Conservation (phyloP, 345 rosid genomes). For the Iberis pinnata region DNA sequence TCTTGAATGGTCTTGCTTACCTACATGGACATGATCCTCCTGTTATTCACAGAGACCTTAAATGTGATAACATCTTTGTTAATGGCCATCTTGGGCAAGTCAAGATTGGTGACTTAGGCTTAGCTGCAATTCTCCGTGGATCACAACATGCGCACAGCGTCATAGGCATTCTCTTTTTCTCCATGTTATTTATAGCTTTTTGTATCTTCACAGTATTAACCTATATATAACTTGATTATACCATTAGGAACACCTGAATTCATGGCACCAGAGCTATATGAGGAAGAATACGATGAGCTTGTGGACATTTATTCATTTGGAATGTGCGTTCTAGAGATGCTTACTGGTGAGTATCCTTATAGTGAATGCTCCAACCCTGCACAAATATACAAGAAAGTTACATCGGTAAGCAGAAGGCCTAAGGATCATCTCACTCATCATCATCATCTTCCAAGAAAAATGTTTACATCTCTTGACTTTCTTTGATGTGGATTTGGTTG, state of each 20-base stretch:
- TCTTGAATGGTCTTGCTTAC: constrained; percentile 72
- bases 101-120: constrained; percentile 91
- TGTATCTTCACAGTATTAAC: too few relatives aligned
- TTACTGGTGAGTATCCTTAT: constrained; percentile 87
- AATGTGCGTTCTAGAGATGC: constrained; percentile 92
- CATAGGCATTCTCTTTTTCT: constrained; percentile 39
- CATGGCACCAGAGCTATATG: constrained; percentile 99
- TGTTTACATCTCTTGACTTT: neutral
- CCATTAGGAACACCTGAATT: constrained; percentile 99
- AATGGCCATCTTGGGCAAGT: constrained; percentile 97
- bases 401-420: constrained; percentile 66
- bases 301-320: constrained; percentile 96
- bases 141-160: constrained; percentile 86
- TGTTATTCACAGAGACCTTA: constrained; percentile 90
- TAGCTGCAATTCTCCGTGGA: constrained; percentile 66
- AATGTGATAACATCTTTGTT: constrained; percentile 91
- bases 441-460: constrained; percentile 1
- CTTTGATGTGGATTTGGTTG: constrained; percentile 10
- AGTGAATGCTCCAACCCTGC: constrained; percentile 87
- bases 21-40: constrained; percentile 90
- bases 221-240: too few relatives aligned
- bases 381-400: constrained; percentile 91
- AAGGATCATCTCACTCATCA: too few relatives aligned
- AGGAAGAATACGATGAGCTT: constrained; percentile 92
- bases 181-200: too few relatives aligned